Conservation (phyloP, 176 grass and related monocot species). For the Alopecurus myosuroides region DNA sequence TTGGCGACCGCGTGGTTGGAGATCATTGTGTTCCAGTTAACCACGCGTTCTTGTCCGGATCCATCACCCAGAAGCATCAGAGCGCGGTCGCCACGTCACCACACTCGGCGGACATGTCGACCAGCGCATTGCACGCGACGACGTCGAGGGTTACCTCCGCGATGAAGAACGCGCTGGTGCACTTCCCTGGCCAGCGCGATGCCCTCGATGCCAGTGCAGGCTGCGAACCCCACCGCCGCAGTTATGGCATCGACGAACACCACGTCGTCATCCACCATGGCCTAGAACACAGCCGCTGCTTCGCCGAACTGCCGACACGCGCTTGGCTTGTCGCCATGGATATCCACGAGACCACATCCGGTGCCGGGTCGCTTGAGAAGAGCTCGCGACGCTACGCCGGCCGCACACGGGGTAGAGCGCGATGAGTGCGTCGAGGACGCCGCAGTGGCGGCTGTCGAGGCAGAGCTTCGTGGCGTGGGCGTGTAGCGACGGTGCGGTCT, state of each 20-base stretch:
- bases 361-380: background rate
- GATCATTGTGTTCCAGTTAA: conserved; percentile 75
- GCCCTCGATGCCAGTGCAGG: conserved; percentile 37
- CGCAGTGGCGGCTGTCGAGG: background rate
- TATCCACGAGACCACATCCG: conserved; percentile 50
- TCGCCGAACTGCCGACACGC: background rate
- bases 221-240: conserved; percentile 41
- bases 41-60: conserved; percentile 23
- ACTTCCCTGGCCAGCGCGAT: conserved; percentile 65
- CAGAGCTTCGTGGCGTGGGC: background rate
- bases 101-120: no score
- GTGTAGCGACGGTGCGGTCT: background rate
- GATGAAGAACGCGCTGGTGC: conserved; percentile 60
- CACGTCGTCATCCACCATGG: background rate
- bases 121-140: no score
- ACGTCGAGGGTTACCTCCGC: no score
- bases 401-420: background rate
- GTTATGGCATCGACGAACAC: background rate
- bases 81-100: no score
- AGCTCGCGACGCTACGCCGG: background rate
- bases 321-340: conserved; percentile 28
- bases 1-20: conserved; percentile 20
- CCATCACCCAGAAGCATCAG: no score
- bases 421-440: background rate
- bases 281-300: conserved; percentile 19